Conservation (phyloP, 768 basidiomycete species). For the Lactarius tabidus region DNA sequence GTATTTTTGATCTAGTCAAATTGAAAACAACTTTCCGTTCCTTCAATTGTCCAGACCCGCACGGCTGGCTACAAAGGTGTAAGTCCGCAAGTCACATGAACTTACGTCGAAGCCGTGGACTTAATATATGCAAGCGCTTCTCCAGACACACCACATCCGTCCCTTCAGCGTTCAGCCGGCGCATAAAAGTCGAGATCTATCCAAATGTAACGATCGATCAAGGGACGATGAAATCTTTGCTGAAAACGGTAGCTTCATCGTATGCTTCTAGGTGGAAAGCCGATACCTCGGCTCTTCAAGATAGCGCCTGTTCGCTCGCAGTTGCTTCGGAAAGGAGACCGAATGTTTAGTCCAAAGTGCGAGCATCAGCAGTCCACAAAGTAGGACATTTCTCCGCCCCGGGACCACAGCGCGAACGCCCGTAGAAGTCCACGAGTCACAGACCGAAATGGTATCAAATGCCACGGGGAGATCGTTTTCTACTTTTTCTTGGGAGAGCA, state of each 20-base stretch:
- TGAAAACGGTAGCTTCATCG: background rate
- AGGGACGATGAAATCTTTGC: background rate
- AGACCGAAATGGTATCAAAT: background rate
- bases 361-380: background rate
- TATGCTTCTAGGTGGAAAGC: background rate
- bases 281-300: background rate
- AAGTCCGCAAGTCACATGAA: slow-evolving; percentile 13
- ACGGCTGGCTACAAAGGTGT: slow-evolving; percentile 3
- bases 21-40: background rate
- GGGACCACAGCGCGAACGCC: background rate
- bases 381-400: background rate
- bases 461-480: background rate
- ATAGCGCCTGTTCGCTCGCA: background rate
- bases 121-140: background rate
- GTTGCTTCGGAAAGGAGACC: slow-evolving; percentile 2
- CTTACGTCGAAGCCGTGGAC: background rate
- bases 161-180: background rate
- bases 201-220: slow-evolving; percentile 10
- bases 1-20: background rate
- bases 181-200: background rate
- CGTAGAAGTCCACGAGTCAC: slow-evolving; percentile 2
- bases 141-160: background rate
- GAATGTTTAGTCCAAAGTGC: background rate
- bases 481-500: background rate
- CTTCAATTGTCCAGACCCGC: background rate